A percentile compares a stretch with the other conserved stretches of the same genome.
Conservation (phyloP, 2,329 filamentous ascomycete genomes). For the Parastagonospora nodorum region DNA sequence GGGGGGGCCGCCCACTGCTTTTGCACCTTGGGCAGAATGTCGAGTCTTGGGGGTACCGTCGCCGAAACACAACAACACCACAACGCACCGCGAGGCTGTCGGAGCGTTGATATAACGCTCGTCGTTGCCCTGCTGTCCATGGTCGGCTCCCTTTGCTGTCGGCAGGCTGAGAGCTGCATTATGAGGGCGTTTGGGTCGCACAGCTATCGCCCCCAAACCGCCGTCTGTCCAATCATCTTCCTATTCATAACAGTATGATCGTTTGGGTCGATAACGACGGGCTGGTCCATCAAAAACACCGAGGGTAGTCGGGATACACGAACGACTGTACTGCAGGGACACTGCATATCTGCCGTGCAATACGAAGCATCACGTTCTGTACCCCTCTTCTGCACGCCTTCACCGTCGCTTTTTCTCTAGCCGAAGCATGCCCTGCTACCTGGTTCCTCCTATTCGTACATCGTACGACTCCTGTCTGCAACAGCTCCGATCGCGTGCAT, state of each 20-base stretch:
- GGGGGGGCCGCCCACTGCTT: constrained; percentile 12
- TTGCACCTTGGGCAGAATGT: constrained; percentile 1
- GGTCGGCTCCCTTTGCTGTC: too few relatives aligned
- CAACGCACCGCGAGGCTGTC: neutral
- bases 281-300: constrained; percentile 9
- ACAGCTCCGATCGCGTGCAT: neutral
- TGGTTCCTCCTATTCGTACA: neutral
- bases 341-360: constrained; percentile 13
- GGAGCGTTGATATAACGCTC: neutral
- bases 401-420: constrained; percentile 1
- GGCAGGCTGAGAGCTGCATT: too few relatives aligned
- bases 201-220: too few relatives aligned
- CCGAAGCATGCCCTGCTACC: neutral
- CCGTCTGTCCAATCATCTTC: neutral
- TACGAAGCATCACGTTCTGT: constrained; percentile 17
- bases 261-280: neutral
- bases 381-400: constrained; percentile 14
- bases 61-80: neutral
- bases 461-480: too few relatives aligned
- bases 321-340: constrained; percentile 7
- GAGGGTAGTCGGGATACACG: constrained; percentile 7
- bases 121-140: too few relatives aligned
- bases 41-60: constrained; percentile 1
- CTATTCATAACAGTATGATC: neutral
- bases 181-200: too few relatives aligned